Evolutionary conservation across 2,329 filamentous ascomycete genomes (phyloP).

Genomic region (Rugonectria rugulosa): DNA sequence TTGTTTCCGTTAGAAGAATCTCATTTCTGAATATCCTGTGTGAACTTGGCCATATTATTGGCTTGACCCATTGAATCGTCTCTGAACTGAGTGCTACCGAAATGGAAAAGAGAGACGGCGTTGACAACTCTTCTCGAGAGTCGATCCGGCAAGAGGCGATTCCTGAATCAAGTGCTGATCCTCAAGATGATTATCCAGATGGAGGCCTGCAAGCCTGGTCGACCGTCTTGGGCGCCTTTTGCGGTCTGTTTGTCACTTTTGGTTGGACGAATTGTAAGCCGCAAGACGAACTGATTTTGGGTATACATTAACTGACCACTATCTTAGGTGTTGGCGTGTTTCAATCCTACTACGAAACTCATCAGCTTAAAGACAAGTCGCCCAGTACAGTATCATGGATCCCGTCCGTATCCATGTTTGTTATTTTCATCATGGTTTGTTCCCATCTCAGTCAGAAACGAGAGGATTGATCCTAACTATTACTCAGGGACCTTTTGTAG

Average conservation of each 20-base stretch:
- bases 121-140: background rate
- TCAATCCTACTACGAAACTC: slow-evolving; percentile 6
- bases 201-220: slow-evolving; percentile 7
- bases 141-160: background rate
- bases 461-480: background rate
- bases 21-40: background rate
- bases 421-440: slow-evolving; percentile 8
- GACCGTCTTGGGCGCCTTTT: slow-evolving; percentile 1
- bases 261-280: slow-evolving; percentile 6
- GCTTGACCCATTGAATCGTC: background rate
- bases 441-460: background rate
- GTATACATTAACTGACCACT: background rate
- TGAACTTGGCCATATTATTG: background rate
- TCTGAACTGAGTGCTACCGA: no score
- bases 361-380: slow-evolving; percentile 2
- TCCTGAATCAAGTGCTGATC: background rate
- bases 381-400: slow-evolving; percentile 11
- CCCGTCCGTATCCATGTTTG: slow-evolving; percentile 4
- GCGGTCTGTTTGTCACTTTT: slow-evolving; percentile 3
- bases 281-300: no score
- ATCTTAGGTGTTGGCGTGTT: slow-evolving; percentile 3
- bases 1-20: no score
- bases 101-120: background rate
- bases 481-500: slow-evolving; percentile 60
- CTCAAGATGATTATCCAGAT: slow-evolving; percentile 1